Evolutionary conservation across 805 yeast species (phyloP).

Genomic region (Brettanomyces custersianus): DNA sequence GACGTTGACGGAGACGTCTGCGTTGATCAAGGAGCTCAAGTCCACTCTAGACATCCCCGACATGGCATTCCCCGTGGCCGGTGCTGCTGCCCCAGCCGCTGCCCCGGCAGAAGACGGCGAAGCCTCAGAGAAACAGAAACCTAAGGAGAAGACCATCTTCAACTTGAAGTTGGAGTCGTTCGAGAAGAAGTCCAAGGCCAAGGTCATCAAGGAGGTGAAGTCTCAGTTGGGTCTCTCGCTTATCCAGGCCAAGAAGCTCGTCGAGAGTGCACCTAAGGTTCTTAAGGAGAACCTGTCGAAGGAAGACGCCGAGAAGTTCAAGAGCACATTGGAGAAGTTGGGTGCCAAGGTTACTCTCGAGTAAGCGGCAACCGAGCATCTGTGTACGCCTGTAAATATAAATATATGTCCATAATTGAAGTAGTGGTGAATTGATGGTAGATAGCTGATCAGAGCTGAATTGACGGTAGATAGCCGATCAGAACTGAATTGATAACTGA

Average conservation of each 20-base stretch:
- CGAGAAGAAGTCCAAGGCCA: conserved; percentile 92
- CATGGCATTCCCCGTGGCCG: conserved; percentile 71
- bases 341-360: conserved; percentile 93
- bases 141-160: conserved; percentile 89
- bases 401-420: no score
- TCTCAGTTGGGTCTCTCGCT: conserved; percentile 81
- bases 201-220: conserved; percentile 96
- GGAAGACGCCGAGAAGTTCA: conserved; percentile 95
- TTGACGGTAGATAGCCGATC: no score
- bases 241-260: conserved; percentile 96
- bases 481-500: no score
- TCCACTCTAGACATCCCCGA: conserved; percentile 87
- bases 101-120: conserved; percentile 62
- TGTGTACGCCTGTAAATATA: conserved; percentile 3
- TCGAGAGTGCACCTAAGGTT: conserved; percentile 94
- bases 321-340: conserved; percentile 82
- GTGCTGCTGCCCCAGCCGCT: conserved; percentile 50
- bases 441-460: no score
- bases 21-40: conserved; percentile 71
- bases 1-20: conserved; percentile 89
- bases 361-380: conserved; percentile 36
- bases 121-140: conserved; percentile 68
- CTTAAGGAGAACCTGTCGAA: conserved; percentile 92
- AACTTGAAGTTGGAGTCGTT: conserved; percentile 86
- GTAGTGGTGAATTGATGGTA: no score